Conservation (phyloP, 1,139 yeast genomes). For the Kodamaea sp. region DNA sequence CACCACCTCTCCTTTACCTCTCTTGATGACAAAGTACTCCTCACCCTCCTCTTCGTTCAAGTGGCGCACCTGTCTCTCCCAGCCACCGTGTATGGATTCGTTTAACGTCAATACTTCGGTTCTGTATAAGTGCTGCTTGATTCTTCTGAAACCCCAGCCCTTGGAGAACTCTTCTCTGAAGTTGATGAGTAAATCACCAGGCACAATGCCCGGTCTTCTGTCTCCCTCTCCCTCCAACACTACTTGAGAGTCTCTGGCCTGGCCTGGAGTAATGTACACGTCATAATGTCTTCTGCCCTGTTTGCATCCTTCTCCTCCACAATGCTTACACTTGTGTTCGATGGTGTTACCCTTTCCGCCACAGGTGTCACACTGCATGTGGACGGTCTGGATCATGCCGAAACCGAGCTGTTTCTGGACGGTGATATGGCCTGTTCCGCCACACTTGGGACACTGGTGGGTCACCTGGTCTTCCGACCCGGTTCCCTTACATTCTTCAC, state of each 20-base stretch:
- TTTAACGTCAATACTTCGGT: constrained; percentile 72
- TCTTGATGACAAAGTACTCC: constrained; percentile 42
- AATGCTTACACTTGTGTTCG: constrained; percentile 60
- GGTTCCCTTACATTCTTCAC: constrained; percentile 76
- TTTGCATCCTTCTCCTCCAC: constrained; percentile 70
- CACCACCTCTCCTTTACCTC: constrained; percentile 54
- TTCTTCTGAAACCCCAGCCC: constrained; percentile 84
- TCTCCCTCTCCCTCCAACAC: constrained; percentile 79
- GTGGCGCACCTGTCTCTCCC: constrained; percentile 68
- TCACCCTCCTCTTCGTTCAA: constrained; percentile 58
- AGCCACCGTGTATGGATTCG: constrained; percentile 78
- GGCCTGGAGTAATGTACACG: constrained; percentile 70
- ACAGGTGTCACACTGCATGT: constrained; percentile 77
- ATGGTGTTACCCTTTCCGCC: constrained; percentile 74
- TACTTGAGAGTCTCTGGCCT: constrained; percentile 58
- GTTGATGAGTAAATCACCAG: constrained; percentile 75
- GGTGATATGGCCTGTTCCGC: constrained; percentile 72
- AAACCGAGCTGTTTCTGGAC: constrained; percentile 80
- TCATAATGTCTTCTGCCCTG: constrained; percentile 58
- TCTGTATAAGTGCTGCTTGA: constrained; percentile 72
- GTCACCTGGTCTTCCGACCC: constrained; percentile 81
- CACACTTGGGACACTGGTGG: constrained; percentile 65
- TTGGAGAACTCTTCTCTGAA: constrained; percentile 53
- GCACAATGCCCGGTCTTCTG: constrained; percentile 72
- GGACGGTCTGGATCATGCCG: constrained; percentile 85